Evolutionary conservation across 495 filamentous ascomycete genomes (phyloP).

Genomic region (Penicillium argentinense): DNA sequence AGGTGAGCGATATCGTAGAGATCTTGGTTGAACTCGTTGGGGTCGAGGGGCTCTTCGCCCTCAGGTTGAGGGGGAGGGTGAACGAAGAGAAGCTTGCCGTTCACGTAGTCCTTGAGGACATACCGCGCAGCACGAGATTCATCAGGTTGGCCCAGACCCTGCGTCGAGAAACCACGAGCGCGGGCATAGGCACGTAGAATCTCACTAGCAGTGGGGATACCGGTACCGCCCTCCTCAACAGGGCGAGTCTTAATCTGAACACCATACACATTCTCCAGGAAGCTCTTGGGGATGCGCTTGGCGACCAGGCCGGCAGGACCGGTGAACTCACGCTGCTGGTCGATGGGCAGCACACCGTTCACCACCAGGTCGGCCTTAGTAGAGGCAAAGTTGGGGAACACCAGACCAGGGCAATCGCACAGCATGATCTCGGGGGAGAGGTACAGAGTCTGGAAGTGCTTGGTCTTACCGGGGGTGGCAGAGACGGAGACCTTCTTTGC

Average conservation of each 20-base stretch:
- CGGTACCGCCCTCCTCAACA: slow-evolving; percentile 90
- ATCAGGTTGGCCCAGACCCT: slow-evolving; percentile 86
- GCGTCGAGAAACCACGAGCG: slow-evolving; percentile 85
- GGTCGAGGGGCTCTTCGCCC: slow-evolving; percentile 62
- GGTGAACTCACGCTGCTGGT: slow-evolving; percentile 92
- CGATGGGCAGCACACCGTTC: slow-evolving; percentile 93
- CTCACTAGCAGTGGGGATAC: slow-evolving; percentile 84
- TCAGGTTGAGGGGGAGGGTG: slow-evolving; percentile 69
- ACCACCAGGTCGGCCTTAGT: slow-evolving; percentile 97
- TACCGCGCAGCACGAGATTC: slow-evolving; percentile 88
- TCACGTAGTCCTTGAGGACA: slow-evolving; percentile 96
- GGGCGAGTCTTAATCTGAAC: slow-evolving; percentile 82
- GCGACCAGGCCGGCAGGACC: slow-evolving; percentile 87
- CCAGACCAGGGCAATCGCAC: slow-evolving; percentile 98
- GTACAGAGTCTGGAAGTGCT: slow-evolving; percentile 99
- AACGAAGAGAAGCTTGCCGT: slow-evolving; percentile 89
- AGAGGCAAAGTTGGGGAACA: slow-evolving; percentile 96
- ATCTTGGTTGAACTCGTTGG: slow-evolving; percentile 77
- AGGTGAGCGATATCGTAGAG: slow-evolving; percentile 81
- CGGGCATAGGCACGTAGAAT: slow-evolving; percentile 82
- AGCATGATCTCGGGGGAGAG: slow-evolving; percentile 84
- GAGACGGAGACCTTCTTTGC: slow-evolving; percentile 99
- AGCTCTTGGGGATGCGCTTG: slow-evolving; percentile 83
- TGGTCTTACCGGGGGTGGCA: slow-evolving; percentile 96
- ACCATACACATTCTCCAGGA: slow-evolving; percentile 90